Percentiles rank a stretch among this genome's conserved stretches.
phyloP scores from a whole-genome alignment of 106 monocot species.

The Iris macrosiphon region DNA sequence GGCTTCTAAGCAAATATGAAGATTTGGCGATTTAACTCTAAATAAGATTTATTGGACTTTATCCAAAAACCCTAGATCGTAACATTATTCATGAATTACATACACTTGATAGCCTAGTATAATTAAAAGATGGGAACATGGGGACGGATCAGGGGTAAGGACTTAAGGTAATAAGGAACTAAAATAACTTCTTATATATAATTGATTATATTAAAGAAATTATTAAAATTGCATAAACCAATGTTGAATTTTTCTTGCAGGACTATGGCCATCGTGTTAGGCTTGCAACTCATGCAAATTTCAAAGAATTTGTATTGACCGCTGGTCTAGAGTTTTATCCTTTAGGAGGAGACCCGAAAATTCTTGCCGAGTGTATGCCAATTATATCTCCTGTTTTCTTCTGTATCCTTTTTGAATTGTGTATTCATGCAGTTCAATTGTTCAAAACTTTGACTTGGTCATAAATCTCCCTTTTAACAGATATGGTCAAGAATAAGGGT shows the following conservation, averaged over 20 bases:
- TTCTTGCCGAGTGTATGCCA: conserved; percentile 73
- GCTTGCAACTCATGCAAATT: conserved; percentile 89
- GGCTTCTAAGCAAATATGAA: no score
- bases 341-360: conserved; percentile 80
- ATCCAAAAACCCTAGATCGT: no score
- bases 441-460: no score
- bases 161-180: no score
- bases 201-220: no score
- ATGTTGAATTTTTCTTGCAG: conserved; percentile 17
- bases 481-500: conserved; percentile 97
- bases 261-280: conserved; percentile 85
- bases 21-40: no score
- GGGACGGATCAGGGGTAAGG: no score
- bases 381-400: not conserved
- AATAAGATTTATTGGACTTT: no score
- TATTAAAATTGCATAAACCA: not conserved
- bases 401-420: conserved; percentile 1
- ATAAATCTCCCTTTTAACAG: conserved; percentile 40
- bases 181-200: no score
- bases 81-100: no score
- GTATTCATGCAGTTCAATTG: not conserved
- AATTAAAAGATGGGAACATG: no score
- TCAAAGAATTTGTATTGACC: conserved; percentile 85
- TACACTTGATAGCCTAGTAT: no score
- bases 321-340: conserved; percentile 87